Evolutionary conservation across 176 grass and related monocot genomes (phyloP), one percentile per base, ranked within the genome.

Genomic region (Avena eriantha): DNA sequence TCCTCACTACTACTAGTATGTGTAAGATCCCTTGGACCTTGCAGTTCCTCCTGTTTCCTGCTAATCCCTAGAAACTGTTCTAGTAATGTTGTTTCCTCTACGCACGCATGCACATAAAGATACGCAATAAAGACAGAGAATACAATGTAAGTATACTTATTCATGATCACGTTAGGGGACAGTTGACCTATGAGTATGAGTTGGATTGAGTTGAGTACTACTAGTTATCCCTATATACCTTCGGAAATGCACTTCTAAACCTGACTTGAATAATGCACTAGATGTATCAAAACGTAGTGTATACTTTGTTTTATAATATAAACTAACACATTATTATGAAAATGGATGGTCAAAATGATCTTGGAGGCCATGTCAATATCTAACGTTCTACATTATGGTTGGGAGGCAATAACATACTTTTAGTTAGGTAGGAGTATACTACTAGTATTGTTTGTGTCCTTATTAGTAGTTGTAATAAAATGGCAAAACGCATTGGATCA

Each of bases 41-140:
- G 29, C 49, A 71, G 39, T 70, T 80, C 48, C 21, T 82, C 39
- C 51, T 47, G 23, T 53, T 34, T 17, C 47, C 72, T 87, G 83
- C 36, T 22, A 57, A 80, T 80, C 76, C 81, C 76, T 76, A 91
- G 8, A 61, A 61, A n/a, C 41, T 76, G 48, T 87, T 76, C 45
- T 54, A 29, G 29, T 29, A 22, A 31, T 75, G 10, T n/a, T 66
- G 56, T 79, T 90, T 74, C 49, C 48, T 68, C 72, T 23, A 67
- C 47, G 49, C 67, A 80, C 74, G 59, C 67, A 80, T 80, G 68
- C 48, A 49, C 79, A 78, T 82, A 78, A 66, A 90, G 54, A 72
- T 86, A 80, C 26, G 21, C 58, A 59, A 59, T 68, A 50, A 63
- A 83, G 53, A 86, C 54, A 56, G 54, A 21, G 54, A 56, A 56